Percentiles rank a stretch among this genome's conserved stretches.
Conservation (phyloP, 2,329 filamentous ascomycete genomes). For the Seiridium unicorne region DNA sequence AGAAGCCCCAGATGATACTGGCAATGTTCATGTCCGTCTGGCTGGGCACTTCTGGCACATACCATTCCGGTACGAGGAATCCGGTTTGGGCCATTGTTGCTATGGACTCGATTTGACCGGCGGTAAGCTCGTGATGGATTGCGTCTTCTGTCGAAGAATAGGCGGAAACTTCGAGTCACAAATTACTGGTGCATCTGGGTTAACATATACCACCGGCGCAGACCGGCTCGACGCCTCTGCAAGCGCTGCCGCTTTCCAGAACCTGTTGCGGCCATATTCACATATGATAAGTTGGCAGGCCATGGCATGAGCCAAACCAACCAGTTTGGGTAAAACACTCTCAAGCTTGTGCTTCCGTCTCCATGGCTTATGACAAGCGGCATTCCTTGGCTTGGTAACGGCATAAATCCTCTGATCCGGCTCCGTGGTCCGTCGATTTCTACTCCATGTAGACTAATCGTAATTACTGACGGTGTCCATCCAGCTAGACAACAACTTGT, state of each 20-base stretch:
- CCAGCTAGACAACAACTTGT: neutral
- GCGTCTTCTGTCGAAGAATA: neutral
- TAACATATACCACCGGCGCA: neutral
- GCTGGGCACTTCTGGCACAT: neutral
- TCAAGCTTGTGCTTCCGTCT: neutral
- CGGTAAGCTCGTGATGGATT: neutral
- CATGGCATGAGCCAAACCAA: neutral
- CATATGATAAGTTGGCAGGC: neutral
- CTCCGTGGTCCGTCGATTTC: neutral
- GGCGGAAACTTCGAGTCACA: neutral
- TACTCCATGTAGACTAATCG: neutral
- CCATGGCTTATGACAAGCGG: neutral
- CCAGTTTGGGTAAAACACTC: neutral
- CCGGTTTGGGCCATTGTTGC: neutral
- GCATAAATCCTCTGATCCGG: neutral
- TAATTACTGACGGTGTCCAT: neutral
- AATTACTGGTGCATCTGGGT: neutral
- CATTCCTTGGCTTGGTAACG: neutral
- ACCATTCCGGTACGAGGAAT: conserved; percentile 6
- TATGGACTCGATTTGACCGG: neutral
- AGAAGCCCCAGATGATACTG: conserved; percentile 28
- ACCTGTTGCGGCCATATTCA: neutral
- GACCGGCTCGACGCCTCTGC: neutral
- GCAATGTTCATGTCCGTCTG: conserved; percentile 24
- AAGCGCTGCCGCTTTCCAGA: neutral